phyloP scores from a whole-genome alignment of 371 early-diverging fungal genomes.

The Batrachochytrium dendrobatidis region DNA sequence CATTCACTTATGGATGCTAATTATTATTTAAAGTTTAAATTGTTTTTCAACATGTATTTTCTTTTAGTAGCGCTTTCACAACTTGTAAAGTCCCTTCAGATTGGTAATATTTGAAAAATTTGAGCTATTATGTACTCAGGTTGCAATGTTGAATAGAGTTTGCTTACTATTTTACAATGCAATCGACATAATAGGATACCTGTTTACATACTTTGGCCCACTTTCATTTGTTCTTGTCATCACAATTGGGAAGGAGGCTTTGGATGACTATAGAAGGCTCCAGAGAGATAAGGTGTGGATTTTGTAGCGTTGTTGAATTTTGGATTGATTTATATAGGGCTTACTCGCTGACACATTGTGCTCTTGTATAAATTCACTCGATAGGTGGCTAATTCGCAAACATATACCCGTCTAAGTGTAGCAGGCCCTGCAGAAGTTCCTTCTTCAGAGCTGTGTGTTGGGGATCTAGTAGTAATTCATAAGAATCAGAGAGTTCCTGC shows the following conservation, averaged over 20 bases:
- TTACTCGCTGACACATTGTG: too few species aligned
- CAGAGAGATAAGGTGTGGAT: conserved; percentile 63
- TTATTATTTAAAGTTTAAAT: conserved; percentile 64
- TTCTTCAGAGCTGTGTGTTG: conserved; percentile 83
- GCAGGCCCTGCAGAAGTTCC: conserved; percentile 60
- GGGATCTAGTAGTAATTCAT: conserved; percentile 83
- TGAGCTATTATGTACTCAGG: background rate
- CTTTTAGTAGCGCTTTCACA: conserved; percentile 92
- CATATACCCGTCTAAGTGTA: conserved; percentile 56
- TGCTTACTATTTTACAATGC: too few species aligned
- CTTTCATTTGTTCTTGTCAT: conserved; percentile 89
- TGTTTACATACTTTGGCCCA: conserved; percentile 93
- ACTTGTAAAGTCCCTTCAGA: conserved; percentile 79
- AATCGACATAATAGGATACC: conserved; percentile 68
- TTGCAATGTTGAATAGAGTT: too few species aligned
- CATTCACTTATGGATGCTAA: background rate
- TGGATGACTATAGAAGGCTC: conserved; percentile 90
- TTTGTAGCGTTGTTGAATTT: background rate
- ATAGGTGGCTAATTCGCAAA: conserved; percentile 82
- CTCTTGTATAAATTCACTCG: too few species aligned
- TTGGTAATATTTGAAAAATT: conserved; percentile 43
- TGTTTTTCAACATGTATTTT: conserved; percentile 97
- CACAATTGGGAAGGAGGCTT: conserved; percentile 93
- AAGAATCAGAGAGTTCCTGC: conserved; percentile 94
- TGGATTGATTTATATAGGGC: background rate